Base-by-base conservation (phyloP, 768 basidiomycete species). In the Fistulinella prunicolor region DNA sequence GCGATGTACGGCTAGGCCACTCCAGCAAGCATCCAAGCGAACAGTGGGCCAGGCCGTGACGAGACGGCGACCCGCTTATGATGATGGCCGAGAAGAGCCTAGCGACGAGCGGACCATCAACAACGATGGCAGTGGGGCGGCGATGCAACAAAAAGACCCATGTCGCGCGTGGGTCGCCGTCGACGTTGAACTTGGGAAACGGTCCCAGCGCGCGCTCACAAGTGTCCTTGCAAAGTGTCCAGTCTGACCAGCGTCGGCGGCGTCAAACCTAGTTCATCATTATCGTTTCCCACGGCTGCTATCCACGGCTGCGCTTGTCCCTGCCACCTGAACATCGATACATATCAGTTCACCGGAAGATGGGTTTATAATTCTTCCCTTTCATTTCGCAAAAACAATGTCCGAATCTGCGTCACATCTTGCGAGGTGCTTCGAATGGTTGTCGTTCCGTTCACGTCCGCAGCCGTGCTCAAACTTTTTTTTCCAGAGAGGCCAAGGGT, bases 401-500 rank as follows among this genome's bases (percentile, higher is more conserved):
- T 67, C 71, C 17, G 75, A 74, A 59, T 67, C 71, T 56, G 64
- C 72, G 37, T 62, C 61, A 20, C 59, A 64, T 39, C 65, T 76
- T 20, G 65, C 69, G 42, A 71, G 68, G 75, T 67, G 42, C 35
- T 30, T 36, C n/a, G n/a, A n/a, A n/a, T n/a, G n/a, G 2, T 8
- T 12, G 9, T 36, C 17, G 5, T 36, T 13, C 35, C 17, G 16
- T 19, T n/a, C 4, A 8, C 35, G 17, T 19, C 17, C 17, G 10
- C 35, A 8, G 21, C 41, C 28, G 20, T 17, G 22, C 55, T 58
- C n/a, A n/a, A n/a, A n/a, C 49, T 53, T 42, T 21, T 51, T 42
- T 16, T 22, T 29, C 19, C 53, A 94, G 91, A 59, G 89, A 94
- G 72, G 87, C 89, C 57, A 89, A 85, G 63, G 73, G 73, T 57